Evolutionary conservation across 225 moss, liverwort and hornwort species (phyloP).

Genomic region (Bryoerythrophyllum caledonicum): DNA sequence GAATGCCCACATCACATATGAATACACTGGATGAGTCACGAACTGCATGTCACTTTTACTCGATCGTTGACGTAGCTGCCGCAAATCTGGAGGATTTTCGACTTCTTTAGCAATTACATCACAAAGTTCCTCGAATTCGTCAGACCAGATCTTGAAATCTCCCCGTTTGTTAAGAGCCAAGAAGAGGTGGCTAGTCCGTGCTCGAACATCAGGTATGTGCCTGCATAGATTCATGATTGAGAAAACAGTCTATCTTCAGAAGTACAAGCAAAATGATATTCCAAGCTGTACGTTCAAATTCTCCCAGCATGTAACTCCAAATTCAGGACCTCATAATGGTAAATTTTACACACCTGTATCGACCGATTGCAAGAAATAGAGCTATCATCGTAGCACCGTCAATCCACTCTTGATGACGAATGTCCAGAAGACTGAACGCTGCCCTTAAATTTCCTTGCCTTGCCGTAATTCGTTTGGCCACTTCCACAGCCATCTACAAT

Average conservation of each 20-base stretch:
- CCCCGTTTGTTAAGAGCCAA: constrained; percentile 81
- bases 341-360: constrained; percentile 55
- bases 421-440: constrained; percentile 79
- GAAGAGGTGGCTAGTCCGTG: constrained; percentile 77
- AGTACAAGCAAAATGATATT: background rate
- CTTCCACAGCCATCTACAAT: constrained; percentile 81
- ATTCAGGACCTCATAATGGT: constrained; percentile 8
- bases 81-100: constrained; percentile 55
- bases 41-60: constrained; percentile 64
- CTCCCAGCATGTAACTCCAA: constrained; percentile 1
- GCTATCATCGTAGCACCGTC: constrained; percentile 93
- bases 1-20: constrained; percentile 67
- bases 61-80: constrained; percentile 32
- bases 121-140: constrained; percentile 89
- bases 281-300: background rate
- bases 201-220: constrained; percentile 84
- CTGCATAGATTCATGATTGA: constrained; percentile 34
- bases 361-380: constrained; percentile 76
- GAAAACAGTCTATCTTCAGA: background rate
- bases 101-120: constrained; percentile 89
- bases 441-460: constrained; percentile 82
- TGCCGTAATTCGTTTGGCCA: constrained; percentile 71
- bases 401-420: constrained; percentile 87
- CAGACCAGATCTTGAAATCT: constrained; percentile 93
- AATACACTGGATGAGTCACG: constrained; percentile 64